Conservation (phyloP, 1,139 yeast genomes). For the Candida neerlandica region DNA sequence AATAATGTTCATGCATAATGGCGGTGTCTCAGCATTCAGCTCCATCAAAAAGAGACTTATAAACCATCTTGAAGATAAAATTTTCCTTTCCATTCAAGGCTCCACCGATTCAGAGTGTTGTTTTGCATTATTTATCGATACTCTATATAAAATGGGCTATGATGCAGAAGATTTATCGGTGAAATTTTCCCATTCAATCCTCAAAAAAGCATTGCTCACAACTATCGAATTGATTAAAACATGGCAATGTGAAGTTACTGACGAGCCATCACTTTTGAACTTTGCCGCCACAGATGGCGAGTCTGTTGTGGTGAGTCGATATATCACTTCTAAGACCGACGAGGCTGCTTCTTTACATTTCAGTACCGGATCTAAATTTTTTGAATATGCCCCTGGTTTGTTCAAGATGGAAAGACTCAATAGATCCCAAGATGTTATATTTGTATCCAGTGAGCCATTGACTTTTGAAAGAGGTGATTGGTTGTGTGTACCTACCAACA, state of each 20-base stretch:
- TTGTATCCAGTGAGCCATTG: constrained; percentile 94
- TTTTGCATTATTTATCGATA: constrained; percentile 84
- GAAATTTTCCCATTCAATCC: constrained; percentile 51
- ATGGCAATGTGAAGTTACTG: constrained; percentile 53
- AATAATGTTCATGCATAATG: constrained; percentile 96
- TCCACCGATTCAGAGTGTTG: constrained; percentile 96
- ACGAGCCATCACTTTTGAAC: constrained; percentile 85
- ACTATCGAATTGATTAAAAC: constrained; percentile 74
- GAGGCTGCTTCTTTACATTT: constrained; percentile 97
- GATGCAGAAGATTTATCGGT: constrained; percentile 53
- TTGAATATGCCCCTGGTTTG: constrained; percentile 86
- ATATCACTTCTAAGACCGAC: constrained; percentile 84
- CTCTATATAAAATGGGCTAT: constrained; percentile 71
- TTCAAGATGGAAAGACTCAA: constrained; percentile 93
- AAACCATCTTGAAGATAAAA: constrained; percentile 75
- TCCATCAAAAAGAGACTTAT: constrained; percentile 73
- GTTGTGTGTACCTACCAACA: constrained; percentile 95
- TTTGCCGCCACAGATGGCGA: constrained; percentile 95
- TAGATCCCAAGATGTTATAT: constrained; percentile 90
- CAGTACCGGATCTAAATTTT: constrained; percentile 88
- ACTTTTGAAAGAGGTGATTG: constrained; percentile 97
- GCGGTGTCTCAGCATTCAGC: constrained; percentile 77
- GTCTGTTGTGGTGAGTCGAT: constrained; percentile 84
- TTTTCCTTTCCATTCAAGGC: constrained; percentile 81
- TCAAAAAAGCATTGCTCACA: constrained; percentile 69